Evolutionary conservation across 495 filamentous ascomycete genomes (phyloP).

Genomic region (Neurospora discreta): DNA sequence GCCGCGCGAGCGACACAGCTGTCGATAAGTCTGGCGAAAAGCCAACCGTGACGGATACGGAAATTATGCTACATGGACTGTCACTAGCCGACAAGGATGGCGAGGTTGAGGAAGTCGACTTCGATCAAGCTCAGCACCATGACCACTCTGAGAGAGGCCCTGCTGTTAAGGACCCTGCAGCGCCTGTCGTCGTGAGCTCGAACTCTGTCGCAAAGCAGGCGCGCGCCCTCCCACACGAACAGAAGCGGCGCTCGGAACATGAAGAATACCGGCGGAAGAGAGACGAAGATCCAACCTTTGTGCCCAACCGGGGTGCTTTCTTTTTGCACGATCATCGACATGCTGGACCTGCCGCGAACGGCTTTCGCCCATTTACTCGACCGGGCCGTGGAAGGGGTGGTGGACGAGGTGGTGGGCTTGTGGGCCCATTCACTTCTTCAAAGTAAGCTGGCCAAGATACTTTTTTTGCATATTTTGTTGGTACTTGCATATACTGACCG

Average conservation of each 20-base stretch:
- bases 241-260: slow-evolving; percentile 63
- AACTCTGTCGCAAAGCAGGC: slow-evolving; percentile 18
- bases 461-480: background rate
- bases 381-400: slow-evolving; percentile 26
- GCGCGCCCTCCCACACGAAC: slow-evolving; percentile 49
- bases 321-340: slow-evolving; percentile 94
- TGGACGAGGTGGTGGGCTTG: slow-evolving; percentile 40
- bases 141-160: background rate
- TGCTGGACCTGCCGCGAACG: slow-evolving; percentile 60
- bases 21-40: slow-evolving; percentile 18
- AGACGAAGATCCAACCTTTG: slow-evolving; percentile 85
- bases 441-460: slow-evolving; percentile 35
- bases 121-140: slow-evolving; percentile 44
- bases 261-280: slow-evolving; percentile 81
- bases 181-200: slow-evolving; percentile 38
- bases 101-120: slow-evolving; percentile 49
- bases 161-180: slow-evolving; percentile 18
- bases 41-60: slow-evolving; percentile 52
- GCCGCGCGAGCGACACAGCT: slow-evolving; percentile 20
- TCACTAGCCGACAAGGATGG: slow-evolving; percentile 48
- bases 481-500: slow-evolving; percentile 22
- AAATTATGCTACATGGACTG: slow-evolving; percentile 80
- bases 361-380: slow-evolving; percentile 59
- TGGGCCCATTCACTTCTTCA: slow-evolving; percentile 44
- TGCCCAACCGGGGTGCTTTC: slow-evolving; percentile 89